These are phyloP conservation scores for Colletotrichum zoysiae DNA, from an alignment of 2,329 filamentous ascomycete species.

Conservation along the genomic window DNA sequence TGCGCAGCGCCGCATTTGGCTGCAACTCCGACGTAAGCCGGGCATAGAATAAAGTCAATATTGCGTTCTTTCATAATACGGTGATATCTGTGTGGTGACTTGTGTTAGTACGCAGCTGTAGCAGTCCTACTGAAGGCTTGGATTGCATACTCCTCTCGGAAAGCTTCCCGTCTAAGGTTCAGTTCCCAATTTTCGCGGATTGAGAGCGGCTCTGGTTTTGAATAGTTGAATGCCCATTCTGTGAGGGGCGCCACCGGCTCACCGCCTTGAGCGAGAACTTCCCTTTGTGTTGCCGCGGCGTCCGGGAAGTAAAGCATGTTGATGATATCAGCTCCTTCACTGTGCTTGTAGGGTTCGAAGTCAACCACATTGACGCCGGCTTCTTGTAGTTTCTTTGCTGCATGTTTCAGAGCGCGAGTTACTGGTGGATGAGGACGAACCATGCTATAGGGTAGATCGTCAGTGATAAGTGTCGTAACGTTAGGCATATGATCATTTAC, in stretches of 20 bases:
- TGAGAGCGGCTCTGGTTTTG: slow-evolving; percentile 31
- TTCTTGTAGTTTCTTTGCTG: slow-evolving; percentile 40
- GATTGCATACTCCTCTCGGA: slow-evolving; percentile 49
- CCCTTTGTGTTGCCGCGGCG: slow-evolving; percentile 42
- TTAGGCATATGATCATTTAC: slow-evolving; percentile 23
- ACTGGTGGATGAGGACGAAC: slow-evolving; percentile 47
- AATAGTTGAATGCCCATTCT: slow-evolving; percentile 44
- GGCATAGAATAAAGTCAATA: slow-evolving; percentile 48
- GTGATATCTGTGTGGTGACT: slow-evolving; percentile 25
- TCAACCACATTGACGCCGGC: slow-evolving; percentile 45
- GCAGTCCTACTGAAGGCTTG: slow-evolving; percentile 54
- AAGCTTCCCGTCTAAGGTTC: slow-evolving; percentile 42
- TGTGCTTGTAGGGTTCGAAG: slow-evolving; percentile 44
- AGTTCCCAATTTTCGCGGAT: slow-evolving; percentile 44
- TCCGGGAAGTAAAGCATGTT: slow-evolving; percentile 46
- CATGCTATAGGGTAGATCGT: slow-evolving; percentile 8
- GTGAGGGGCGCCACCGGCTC: slow-evolving; percentile 49
- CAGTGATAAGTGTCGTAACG: background rate
- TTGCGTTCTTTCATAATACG: slow-evolving; percentile 44
- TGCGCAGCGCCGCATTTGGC: slow-evolving; percentile 43
- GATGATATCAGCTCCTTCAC: slow-evolving; percentile 43
- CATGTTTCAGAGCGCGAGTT: slow-evolving; percentile 40
- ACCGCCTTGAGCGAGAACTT: slow-evolving; percentile 42
- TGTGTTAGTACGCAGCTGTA: background rate
- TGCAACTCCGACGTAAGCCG: slow-evolving; percentile 45